Conservation (phyloP, 2,329 filamentous ascomycete genomes). For the Pochonia chlamydosporia region DNA sequence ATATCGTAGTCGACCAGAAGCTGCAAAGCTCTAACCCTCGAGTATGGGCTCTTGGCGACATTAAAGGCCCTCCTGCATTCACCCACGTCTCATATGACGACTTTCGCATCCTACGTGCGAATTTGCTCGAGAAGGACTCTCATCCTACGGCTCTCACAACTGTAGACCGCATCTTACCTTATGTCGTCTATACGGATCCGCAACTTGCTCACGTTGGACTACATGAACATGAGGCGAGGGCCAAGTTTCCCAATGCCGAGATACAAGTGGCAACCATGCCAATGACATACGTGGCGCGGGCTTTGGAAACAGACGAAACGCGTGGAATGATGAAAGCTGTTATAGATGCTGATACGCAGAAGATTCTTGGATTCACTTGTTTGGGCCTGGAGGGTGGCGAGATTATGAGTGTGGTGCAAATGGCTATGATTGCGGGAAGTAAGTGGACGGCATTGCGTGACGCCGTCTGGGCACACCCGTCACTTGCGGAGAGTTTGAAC, state of each 20-base stretch:
- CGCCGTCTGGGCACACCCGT: slow-evolving; percentile 45
- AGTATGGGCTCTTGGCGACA: slow-evolving; percentile 46
- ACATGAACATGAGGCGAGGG: slow-evolving; percentile 31
- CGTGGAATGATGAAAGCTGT: slow-evolving; percentile 47
- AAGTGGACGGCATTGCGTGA: slow-evolving; percentile 39
- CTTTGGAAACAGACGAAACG: slow-evolving; percentile 45
- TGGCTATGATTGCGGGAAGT: slow-evolving; percentile 43
- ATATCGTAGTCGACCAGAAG: slow-evolving; percentile 34
- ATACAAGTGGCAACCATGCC: slow-evolving; percentile 43
- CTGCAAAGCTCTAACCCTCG: slow-evolving; percentile 36
- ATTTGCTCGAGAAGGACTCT: slow-evolving; percentile 25
- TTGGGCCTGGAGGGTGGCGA: slow-evolving; percentile 46
- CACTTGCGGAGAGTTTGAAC: slow-evolving; percentile 44
- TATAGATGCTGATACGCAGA: slow-evolving; percentile 38
- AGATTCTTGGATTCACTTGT: slow-evolving; percentile 48
- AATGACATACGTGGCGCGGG: slow-evolving; percentile 44
- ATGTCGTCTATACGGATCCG: slow-evolving; percentile 47
- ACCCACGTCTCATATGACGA: slow-evolving; percentile 53
- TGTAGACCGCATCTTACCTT: slow-evolving; percentile 24
- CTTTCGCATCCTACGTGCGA: slow-evolving; percentile 43
- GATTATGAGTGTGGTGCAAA: slow-evolving; percentile 47
- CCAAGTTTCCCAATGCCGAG: slow-evolving; percentile 16
- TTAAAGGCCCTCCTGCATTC: slow-evolving; percentile 46
- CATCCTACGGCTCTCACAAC: slow-evolving; percentile 4
- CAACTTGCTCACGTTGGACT: slow-evolving; percentile 47